Evolutionary conservation across 23 red algal species (phyloP).

Genomic region (Gracilaria domingensis): DNA sequence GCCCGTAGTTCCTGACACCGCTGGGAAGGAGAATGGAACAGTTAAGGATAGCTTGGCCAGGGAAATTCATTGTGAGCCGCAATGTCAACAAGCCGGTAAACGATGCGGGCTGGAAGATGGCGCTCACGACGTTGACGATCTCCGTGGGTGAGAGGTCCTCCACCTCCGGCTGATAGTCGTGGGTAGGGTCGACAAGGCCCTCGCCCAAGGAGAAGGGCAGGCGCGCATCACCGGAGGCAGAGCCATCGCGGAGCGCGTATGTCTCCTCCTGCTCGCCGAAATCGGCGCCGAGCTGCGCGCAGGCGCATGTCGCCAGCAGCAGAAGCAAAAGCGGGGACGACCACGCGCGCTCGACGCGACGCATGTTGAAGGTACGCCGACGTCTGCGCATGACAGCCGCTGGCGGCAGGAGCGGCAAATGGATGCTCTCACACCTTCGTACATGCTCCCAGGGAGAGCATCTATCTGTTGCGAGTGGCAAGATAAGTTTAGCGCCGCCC

Average conservation of each 20-base stretch:
- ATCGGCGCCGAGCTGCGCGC: not conserved
- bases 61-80: constrained; percentile 3
- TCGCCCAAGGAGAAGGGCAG: not conserved
- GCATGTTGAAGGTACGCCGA: not conserved
- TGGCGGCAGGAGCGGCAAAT: not conserved
- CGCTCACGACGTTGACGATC: not conserved
- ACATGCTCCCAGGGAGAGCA: not conserved
- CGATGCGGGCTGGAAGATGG: not conserved
- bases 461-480: not conserved
- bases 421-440: not conserved
- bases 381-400: not conserved
- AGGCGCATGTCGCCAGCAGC: not conserved
- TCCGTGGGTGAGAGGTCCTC: not conserved
- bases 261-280: not conserved
- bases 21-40: not conserved
- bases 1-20: too few species aligned
- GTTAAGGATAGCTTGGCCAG: not conserved
- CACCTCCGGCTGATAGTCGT: not conserved
- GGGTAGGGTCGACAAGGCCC: not conserved
- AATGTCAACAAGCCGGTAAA: not conserved
- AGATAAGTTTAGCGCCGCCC: not conserved
- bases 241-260: constrained; percentile 17
- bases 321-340: not conserved
- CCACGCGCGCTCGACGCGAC: not conserved
- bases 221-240: not conserved